Evolutionary conservation across 176 grass and related monocot species (phyloP), one percentile per base, ranked within the genome.

Genomic region (Carex littledalei): DNA sequence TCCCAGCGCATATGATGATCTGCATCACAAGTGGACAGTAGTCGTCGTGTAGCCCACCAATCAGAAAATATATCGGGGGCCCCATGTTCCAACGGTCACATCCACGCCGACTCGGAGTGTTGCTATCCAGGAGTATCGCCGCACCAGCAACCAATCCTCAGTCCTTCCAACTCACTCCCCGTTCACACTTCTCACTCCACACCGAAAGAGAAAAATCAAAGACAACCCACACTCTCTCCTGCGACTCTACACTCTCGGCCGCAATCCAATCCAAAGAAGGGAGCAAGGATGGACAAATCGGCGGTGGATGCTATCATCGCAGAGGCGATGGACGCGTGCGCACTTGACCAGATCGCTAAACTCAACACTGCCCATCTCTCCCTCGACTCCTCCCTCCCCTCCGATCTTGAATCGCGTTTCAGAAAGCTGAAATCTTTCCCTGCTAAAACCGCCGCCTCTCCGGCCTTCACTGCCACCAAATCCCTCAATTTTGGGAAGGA

Each of bases 371-470:
- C 89, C 56, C 87, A 94, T 83, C 89, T 97, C 81, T 50, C 88
- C 63, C 80, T 71, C 59, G 82, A 87, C 65, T 79, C 88, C 24
- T 60, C 80, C 6, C 88, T 97, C 31, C 90, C 92, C 0, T 88
- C 90, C 80, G 74, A 58, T 81, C 89, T 97, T 77, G 89, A 97
- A 86, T 81, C 91, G 57, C 90, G 96, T 14, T 99, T 94, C 90
- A 87, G 88, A 77, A 95, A 95, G 88, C 93, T 99, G 85, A 99
- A 99, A 37, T 95, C 91, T 39, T 86, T 95, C 45, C 96, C 90
- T 21, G 8, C 54, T 49, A 41, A 22, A 41, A 26, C 74, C 35
- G 11, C 87, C 22, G 5, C 45, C 8, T 2, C 86, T 0, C 57
- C 65, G 41, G 72, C 22, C 68, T 15, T 53, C 55, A 64, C 90